A percentile compares a stretch with the other conserved stretches of the same genome.
These are phyloP conservation scores for Phytophthora tentaculata DNA, from an alignment of 352 stramenopile genomes.

Conservation along the genomic window DNA sequence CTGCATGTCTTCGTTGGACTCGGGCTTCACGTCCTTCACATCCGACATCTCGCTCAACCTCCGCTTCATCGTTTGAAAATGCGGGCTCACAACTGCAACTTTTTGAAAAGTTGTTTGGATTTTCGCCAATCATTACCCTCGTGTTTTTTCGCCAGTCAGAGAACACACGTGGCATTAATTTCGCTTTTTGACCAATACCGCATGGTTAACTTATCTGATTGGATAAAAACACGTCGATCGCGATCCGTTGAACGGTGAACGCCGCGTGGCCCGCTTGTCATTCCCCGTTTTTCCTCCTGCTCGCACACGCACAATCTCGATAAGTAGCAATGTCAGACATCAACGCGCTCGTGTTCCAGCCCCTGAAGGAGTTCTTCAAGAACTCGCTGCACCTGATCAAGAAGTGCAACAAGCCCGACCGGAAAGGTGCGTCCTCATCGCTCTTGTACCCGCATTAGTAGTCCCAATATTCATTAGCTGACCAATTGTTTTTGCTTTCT, in stretches of 20 bases:
- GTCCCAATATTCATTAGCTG: neutral
- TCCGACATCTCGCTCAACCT: slow-evolving; percentile 34
- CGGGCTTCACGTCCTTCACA: slow-evolving; percentile 1
- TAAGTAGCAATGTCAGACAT: slow-evolving; percentile 79
- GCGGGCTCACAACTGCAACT: slow-evolving; percentile 20
- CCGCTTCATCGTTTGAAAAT: slow-evolving; percentile 52
- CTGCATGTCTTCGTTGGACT: slow-evolving; percentile 42
- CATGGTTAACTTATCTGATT: neutral
- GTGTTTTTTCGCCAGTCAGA: neutral
- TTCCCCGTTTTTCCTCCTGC: slow-evolving; percentile 26
- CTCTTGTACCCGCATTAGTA: neutral
- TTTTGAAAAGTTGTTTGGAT: too few relatives aligned
- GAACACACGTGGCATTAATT: slow-evolving; percentile 25
- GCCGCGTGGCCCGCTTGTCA: slow-evolving; percentile 35
- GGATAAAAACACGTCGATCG: slow-evolving; percentile 19
- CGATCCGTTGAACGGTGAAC: slow-evolving; percentile 24
- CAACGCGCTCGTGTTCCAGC: slow-evolving; percentile 95
- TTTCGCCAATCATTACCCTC: too few relatives aligned
- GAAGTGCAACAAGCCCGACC: slow-evolving; percentile 99
- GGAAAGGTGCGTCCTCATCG: slow-evolving; percentile 87
- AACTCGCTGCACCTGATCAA: slow-evolving; percentile 98
- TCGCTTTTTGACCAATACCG: slow-evolving; percentile 19
- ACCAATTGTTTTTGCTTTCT: slow-evolving; percentile 8
- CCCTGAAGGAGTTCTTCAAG: slow-evolving; percentile 97
- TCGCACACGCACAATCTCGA: neutral